Evolutionary conservation across 2,329 filamentous ascomycete species (phyloP).

Genomic region (Pseudogymnoascus sp.): DNA sequence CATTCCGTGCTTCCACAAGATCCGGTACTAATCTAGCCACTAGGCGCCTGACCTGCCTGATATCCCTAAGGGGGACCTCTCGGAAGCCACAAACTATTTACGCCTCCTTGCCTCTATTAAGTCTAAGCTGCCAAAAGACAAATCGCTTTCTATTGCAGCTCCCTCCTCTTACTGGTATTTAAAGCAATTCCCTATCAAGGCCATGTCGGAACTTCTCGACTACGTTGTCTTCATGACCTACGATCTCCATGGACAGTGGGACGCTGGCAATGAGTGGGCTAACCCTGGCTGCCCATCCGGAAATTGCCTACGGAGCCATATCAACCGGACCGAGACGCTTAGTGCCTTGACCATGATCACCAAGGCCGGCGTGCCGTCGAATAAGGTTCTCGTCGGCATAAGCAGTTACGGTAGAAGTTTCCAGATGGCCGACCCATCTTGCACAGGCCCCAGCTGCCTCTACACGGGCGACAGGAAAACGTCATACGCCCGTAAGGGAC

Average conservation of each 20-base stretch:
- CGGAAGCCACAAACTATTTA: slow-evolving; percentile 28
- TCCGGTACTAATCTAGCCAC: not conserved
- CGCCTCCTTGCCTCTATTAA: slow-evolving; percentile 23
- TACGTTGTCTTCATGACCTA: slow-evolving; percentile 33
- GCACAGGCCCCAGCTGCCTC: slow-evolving; percentile 22
- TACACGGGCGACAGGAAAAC: slow-evolving; percentile 19
- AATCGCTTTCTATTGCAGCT: slow-evolving; percentile 15
- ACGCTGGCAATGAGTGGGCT: slow-evolving; percentile 21
- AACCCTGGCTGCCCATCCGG: slow-evolving; percentile 22
- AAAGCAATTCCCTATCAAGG: slow-evolving; percentile 22
- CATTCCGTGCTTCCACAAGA: slow-evolving; percentile 7
- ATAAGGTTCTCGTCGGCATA: slow-evolving; percentile 29
- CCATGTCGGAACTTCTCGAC: slow-evolving; percentile 22
- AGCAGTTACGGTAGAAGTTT: slow-evolving; percentile 29
- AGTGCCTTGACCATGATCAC: no score
- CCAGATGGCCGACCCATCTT: slow-evolving; percentile 27
- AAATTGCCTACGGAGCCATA: slow-evolving; percentile 31
- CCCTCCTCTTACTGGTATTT: slow-evolving; percentile 28
- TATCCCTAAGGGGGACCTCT: slow-evolving; percentile 20
- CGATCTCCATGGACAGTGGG: slow-evolving; percentile 29
- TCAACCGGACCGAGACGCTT: slow-evolving; percentile 33
- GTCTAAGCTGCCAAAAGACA: slow-evolving; percentile 11
- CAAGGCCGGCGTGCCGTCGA: slow-evolving; percentile 6
- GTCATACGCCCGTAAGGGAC: slow-evolving; percentile 22
- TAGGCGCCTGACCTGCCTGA: slow-evolving; percentile 15